phyloP scores from a whole-genome alignment of 2,329 filamentous ascomycete genomes.

The Aschersonia sp. region DNA sequence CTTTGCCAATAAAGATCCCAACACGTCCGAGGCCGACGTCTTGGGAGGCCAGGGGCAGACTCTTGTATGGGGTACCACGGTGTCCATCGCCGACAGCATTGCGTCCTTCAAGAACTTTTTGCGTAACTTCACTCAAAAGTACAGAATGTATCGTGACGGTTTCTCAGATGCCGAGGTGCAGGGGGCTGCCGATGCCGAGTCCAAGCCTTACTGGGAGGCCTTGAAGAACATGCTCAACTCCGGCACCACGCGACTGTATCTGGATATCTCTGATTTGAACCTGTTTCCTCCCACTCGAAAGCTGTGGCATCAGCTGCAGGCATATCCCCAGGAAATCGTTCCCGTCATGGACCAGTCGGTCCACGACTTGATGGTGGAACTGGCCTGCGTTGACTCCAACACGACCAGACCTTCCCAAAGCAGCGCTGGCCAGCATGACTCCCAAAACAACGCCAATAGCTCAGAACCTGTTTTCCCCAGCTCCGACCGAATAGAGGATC shows the following conservation, averaged over 20 bases:
- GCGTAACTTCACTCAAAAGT: constrained; percentile 82
- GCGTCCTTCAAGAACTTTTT: constrained; percentile 84
- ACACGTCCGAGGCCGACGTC: constrained; percentile 81
- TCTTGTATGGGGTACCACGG: constrained; percentile 94
- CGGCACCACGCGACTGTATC: constrained; percentile 69
- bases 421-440: constrained; percentile 30
- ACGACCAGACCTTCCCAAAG: constrained; percentile 49
- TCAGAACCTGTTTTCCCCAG: constrained; percentile 67
- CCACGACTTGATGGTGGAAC: constrained; percentile 84
- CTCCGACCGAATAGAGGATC: constrained; percentile 53
- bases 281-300: constrained; percentile 86
- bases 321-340: constrained; percentile 91
- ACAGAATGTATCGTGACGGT: constrained; percentile 85
- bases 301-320: constrained; percentile 87
- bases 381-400: constrained; percentile 68
- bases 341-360: constrained; percentile 91
- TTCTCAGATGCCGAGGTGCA: constrained; percentile 62
- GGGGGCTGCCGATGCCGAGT: constrained; percentile 54
- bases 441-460: constrained; percentile 39
- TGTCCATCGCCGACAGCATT: constrained; percentile 83
- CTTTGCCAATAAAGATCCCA: constrained; percentile 54
- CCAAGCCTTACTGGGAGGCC: constrained; percentile 71
- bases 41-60: constrained; percentile 70
- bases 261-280: constrained; percentile 82
- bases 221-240: constrained; percentile 85